Evolutionary conservation across 768 basidiomycete species (phyloP).

Genomic region (Collybia sordida): DNA sequence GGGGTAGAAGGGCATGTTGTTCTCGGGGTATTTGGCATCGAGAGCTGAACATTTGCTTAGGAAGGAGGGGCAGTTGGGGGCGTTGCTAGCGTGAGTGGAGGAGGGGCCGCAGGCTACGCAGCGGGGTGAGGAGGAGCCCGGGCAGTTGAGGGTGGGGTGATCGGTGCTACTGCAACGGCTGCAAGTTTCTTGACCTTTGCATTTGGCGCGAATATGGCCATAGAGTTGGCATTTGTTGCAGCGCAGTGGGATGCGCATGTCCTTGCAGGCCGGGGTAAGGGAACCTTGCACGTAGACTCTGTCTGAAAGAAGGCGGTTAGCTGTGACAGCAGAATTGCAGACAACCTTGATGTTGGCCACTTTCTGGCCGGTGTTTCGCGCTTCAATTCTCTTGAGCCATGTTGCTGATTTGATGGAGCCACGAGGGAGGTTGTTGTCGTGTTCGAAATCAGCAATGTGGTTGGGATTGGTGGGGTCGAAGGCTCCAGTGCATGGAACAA

Average conservation of each 20-base stretch:
- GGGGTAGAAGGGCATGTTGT: not conserved
- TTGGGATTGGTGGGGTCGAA: not conserved
- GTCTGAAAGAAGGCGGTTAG: conserved; percentile 2
- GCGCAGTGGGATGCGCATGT: not conserved
- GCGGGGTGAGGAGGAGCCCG: not conserved
- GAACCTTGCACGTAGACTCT: conserved; percentile 1
- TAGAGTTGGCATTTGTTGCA: not conserved
- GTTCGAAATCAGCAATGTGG: not conserved
- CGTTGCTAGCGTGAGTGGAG: not conserved
- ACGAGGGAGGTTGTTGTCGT: not conserved
- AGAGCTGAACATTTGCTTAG: not conserved
- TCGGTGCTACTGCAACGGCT: not conserved
- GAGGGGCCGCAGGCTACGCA: not conserved
- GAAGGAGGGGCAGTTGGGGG: not conserved
- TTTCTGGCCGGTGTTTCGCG: too few species aligned
- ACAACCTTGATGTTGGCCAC: too few species aligned
- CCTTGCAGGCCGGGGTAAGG: not conserved
- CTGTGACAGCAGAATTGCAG: too few species aligned
- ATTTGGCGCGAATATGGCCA: not conserved
- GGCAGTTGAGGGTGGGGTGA: not conserved
- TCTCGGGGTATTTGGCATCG: not conserved
- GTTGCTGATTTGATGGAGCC: not conserved
- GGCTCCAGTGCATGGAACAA: not conserved
- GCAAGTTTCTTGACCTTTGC: not conserved
- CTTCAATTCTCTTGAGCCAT: not conserved